Conservation (phyloP, 1,284 basidiomycete genomes). For the Apiotrichum sp. region DNA sequence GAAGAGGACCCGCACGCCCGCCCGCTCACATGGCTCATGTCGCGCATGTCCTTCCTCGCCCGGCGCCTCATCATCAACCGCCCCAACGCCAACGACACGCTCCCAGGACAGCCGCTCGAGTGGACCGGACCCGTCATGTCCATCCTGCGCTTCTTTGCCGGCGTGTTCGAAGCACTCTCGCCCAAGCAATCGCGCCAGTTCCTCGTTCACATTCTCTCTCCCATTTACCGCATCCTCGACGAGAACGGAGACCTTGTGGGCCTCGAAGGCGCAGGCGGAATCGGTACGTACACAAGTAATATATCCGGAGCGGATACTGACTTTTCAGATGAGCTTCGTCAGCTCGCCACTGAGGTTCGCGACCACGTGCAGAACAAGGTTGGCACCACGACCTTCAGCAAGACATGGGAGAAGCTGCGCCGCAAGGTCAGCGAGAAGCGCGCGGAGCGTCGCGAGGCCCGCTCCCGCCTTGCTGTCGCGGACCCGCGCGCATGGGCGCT, state of each 20-base stretch:
- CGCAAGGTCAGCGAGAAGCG: constrained; percentile 64
- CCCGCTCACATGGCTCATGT: constrained; percentile 86
- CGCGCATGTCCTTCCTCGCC: constrained; percentile 82
- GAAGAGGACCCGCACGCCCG: constrained; percentile 46
- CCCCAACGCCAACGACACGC: constrained; percentile 38
- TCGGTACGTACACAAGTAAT: not conserved
- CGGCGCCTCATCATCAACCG: constrained; percentile 48
- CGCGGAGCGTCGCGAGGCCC: constrained; percentile 60
- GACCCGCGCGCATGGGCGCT: constrained; percentile 52
- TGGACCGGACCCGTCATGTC: constrained; percentile 78
- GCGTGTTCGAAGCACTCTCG: constrained; percentile 71
- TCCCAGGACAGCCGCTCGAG: constrained; percentile 49
- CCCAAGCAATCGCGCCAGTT: constrained; percentile 57
- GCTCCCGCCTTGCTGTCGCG: constrained; percentile 21
- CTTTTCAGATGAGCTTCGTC: constrained; percentile 65
- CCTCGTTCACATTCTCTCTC: constrained; percentile 76
- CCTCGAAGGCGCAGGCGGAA: constrained; percentile 52
- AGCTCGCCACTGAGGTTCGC: constrained; percentile 74
- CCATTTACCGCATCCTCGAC: constrained; percentile 78
- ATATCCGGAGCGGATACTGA: no score
- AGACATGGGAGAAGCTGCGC: constrained; percentile 70
- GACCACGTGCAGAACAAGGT: constrained; percentile 81
- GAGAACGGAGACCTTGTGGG: constrained; percentile 60
- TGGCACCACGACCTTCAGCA: constrained; percentile 73
- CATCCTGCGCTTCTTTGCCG: constrained; percentile 88